Percentiles rank a stretch among this genome's conserved stretches.
These are phyloP conservation scores for Fistulinella staudtii DNA, from an alignment of 1,284 basidiomycete species.

Conservation along the genomic window DNA sequence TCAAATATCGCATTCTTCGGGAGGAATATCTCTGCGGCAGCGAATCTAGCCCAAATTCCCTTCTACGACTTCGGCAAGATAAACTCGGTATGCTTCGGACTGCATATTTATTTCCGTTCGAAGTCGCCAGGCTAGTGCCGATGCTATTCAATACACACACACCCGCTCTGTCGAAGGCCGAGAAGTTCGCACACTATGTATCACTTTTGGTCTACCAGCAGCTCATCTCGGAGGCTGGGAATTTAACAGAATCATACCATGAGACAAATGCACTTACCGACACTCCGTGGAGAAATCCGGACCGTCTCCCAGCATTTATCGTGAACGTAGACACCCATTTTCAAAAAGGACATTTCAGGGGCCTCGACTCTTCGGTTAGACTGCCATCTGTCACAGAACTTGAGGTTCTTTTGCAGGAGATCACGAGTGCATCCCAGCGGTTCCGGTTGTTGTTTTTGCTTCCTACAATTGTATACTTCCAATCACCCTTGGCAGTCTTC, in stretches of 20 bases:
- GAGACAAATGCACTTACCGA: background rate
- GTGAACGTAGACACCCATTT: background rate
- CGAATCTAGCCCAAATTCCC: background rate
- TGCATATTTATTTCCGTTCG: background rate
- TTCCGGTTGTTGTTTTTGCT: background rate
- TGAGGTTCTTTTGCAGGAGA: background rate
- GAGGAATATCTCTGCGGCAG: background rate
- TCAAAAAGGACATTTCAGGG: background rate
- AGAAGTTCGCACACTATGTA: background rate
- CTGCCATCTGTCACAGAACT: background rate
- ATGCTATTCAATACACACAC: background rate
- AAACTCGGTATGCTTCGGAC: background rate
- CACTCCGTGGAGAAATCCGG: background rate
- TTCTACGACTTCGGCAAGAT: background rate
- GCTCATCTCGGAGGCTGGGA: background rate
- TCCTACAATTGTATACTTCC: background rate
- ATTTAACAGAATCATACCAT: background rate
- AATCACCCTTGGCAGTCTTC: background rate
- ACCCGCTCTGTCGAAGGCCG: background rate
- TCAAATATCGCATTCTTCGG: background rate
- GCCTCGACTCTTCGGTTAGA: too few species aligned
- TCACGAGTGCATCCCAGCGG: background rate
- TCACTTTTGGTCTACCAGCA: background rate
- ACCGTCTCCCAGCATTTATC: background rate
- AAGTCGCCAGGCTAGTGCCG: background rate